Percentiles rank a stretch among this genome's conserved stretches.
Conservation (phyloP, 176 grass and related monocot species). For the Zizania latifolia region DNA sequence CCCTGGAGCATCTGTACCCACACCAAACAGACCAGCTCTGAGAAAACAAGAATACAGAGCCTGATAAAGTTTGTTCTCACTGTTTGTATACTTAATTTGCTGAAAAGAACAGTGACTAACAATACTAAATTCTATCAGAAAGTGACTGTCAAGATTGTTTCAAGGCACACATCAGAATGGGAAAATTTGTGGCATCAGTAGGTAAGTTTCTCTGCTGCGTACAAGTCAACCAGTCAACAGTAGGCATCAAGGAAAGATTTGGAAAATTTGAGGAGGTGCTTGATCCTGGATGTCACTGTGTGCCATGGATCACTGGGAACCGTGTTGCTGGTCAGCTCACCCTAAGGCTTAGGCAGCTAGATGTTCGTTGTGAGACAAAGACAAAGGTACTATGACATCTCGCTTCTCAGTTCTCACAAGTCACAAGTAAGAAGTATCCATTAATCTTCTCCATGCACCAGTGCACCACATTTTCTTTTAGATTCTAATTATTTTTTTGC, state of each 20-base stretch:
- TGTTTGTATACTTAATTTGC: not conserved
- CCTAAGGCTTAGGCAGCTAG: slow-evolving; percentile 33
- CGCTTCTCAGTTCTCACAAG: not conserved
- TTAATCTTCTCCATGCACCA: not conserved
- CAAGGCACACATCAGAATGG: slow-evolving; percentile 13
- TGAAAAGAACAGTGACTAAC: not conserved
- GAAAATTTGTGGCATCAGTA: slow-evolving; percentile 31
- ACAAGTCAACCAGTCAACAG: slow-evolving; percentile 60
- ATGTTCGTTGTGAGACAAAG: slow-evolving; percentile 47
- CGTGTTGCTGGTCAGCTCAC: slow-evolving; percentile 34
- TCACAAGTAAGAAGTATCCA: not conserved
- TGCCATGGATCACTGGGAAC: slow-evolving; percentile 49
- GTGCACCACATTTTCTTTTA: not conserved
- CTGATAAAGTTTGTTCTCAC: not conserved
- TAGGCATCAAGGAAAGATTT: slow-evolving; percentile 56
- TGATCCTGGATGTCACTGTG: slow-evolving; percentile 46
- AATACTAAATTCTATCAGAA: not conserved
- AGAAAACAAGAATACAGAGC: not conserved
- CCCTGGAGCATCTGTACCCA: not conserved
- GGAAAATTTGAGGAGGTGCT: slow-evolving; percentile 64
- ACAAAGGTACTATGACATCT: slow-evolving; percentile 41
- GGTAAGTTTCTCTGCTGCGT: slow-evolving; percentile 47
- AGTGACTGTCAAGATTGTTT: not conserved
- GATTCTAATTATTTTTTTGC: not conserved
- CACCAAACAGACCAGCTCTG: not conserved